Evolutionary conservation across 257 asterid genomes (phyloP).

Genomic region (Jacaranda mimosifolia): DNA sequence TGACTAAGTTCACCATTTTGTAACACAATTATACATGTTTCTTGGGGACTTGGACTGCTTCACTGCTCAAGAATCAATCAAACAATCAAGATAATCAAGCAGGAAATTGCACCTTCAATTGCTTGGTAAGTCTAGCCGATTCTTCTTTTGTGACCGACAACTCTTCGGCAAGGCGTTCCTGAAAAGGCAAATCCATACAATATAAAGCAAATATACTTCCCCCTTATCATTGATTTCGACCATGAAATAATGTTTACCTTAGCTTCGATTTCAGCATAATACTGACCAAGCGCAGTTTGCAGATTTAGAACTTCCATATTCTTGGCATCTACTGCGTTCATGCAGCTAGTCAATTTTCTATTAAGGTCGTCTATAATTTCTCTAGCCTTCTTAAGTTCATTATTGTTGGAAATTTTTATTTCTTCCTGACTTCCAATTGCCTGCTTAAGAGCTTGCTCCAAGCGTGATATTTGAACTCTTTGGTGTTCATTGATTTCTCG

Average conservation of each 20-base stretch:
- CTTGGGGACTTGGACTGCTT: slow-evolving; percentile 11
- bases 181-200: slow-evolving; percentile 35
- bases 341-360: slow-evolving; percentile 70
- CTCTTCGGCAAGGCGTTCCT: slow-evolving; percentile 94
- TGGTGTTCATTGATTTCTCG: slow-evolving; percentile 77
- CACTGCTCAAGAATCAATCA: slow-evolving; percentile 2
- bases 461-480: slow-evolving; percentile 70
- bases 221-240: slow-evolving; percentile 26
- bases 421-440: slow-evolving; percentile 75
- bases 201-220: slow-evolving; percentile 12
- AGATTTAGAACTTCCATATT: slow-evolving; percentile 90
- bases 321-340: slow-evolving; percentile 80
- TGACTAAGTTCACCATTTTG: slow-evolving; percentile 1
- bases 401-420: slow-evolving; percentile 60
- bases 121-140: slow-evolving; percentile 65
- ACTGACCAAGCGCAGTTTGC: slow-evolving; percentile 99
- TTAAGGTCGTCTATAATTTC: slow-evolving; percentile 79
- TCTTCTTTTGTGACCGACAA: slow-evolving; percentile 77
- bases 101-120: slow-evolving; percentile 69
- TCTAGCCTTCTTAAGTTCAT: slow-evolving; percentile 73
- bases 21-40: neutral
- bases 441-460: slow-evolving; percentile 83
- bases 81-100: slow-evolving; percentile 22
- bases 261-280: slow-evolving; percentile 98
- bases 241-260: slow-evolving; percentile 59